Base-by-base conservation (phyloP, 305 asterid genomes). In the Striga hermonthica region DNA sequence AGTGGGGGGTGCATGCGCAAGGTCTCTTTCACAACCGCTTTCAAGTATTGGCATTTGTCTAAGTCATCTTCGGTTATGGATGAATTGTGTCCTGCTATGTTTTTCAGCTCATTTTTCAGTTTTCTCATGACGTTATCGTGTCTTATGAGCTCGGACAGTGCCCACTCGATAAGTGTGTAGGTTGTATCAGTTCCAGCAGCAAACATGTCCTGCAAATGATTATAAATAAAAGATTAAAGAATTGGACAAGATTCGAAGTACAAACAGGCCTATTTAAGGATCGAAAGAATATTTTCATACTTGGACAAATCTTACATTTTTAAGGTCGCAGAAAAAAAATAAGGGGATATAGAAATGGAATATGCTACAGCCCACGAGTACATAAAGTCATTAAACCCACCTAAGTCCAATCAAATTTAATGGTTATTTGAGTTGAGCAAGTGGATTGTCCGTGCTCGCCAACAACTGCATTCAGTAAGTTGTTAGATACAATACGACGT, bases 151-250 rank as follows among this genome's bases (percentile, higher is more conserved):
- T 76, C 76, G n/a, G 80, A 58, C 11, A 76, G 12, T 37, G 80
- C 62, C 80, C 80, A 75, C 44, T 71, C 80, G 31, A 75, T 68
- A 4, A 71, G 74, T 6, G 80, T 71, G 15, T 56, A 75, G 54
- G 80, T 75, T 13, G 80, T 75, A 38, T 75, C 80, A 0, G 80
- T 75, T 14, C 80, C 76, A 57, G 76, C 76, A 16, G 80, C 57
- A 67, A 75, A 75, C 80, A 75, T 75, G 72, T 75, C 80, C 80
- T 75, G 71, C 64, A 66, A 35, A 48, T 44, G 49, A 44, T 12
- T 48, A 48, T 12, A 48, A 48, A 48, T 40, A 1, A 3, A 40
- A 40, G 3, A 40, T 5, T 6, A 40, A 9, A 7, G 9, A n/a
- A 55, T 55, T 38, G 22, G 53, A n/a, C n/a, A n/a, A n/a, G n/a